Conservation (phyloP, 768 basidiomycete species). For the Russula vinacea region DNA sequence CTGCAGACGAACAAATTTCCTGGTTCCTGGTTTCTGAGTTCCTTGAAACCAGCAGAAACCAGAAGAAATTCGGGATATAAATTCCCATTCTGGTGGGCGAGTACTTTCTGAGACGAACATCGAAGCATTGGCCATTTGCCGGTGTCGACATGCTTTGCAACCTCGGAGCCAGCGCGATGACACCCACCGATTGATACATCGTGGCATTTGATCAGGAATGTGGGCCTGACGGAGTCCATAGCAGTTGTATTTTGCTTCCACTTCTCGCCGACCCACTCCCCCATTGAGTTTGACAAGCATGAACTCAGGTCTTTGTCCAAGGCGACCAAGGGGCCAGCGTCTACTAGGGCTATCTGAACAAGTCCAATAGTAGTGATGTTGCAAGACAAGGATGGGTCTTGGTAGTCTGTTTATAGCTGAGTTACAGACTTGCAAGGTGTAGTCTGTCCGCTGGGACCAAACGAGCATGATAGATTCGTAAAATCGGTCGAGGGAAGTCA, state of each 20-base stretch:
- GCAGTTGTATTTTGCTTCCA: neutral
- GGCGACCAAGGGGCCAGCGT: neutral
- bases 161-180: neutral
- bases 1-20: too few species aligned
- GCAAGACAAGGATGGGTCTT: too few species aligned
- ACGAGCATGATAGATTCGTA: neutral
- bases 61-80: too few species aligned
- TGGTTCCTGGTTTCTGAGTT: too few species aligned
- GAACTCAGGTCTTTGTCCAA: neutral
- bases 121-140: neutral
- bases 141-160: neutral
- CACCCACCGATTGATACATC: neutral
- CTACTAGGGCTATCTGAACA: neutral
- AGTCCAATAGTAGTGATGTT: too few species aligned
- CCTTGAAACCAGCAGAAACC: too few species aligned
- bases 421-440: too few species aligned
- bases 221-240: neutral
- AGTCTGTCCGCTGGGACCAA: neutral
- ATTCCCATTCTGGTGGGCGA: too few species aligned
- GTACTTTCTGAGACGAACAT: too few species aligned
- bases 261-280: neutral
- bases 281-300: neutral
- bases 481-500: too few species aligned
- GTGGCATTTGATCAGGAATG: neutral
- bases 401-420: too few species aligned